Percentiles rank a stretch among this genome's conserved stretches.
Evolutionary conservation across 495 filamentous ascomycete genomes (phyloP).

Genomic region (Tuber magnatum): DNA sequence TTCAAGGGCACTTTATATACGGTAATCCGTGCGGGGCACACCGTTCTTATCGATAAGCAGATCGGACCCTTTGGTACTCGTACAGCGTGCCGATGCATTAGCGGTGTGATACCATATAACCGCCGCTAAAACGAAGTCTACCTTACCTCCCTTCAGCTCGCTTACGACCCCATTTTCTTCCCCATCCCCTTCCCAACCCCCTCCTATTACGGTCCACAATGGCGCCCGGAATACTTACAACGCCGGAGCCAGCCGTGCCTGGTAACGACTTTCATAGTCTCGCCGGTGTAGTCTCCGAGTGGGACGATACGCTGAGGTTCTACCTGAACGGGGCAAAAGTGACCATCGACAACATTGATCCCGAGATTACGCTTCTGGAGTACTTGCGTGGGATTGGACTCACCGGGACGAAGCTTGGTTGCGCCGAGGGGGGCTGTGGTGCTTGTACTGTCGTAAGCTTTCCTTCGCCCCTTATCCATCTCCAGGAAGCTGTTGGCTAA

Average conservation of each 20-base stretch:
- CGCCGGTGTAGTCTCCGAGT: constrained; percentile 54
- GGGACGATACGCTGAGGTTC: constrained; percentile 67
- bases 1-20: neutral
- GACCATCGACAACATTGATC: constrained; percentile 67
- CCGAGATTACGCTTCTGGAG: constrained; percentile 86
- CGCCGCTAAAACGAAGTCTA: neutral
- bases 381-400: constrained; percentile 85
- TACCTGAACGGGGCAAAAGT: constrained; percentile 95
- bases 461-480: neutral
- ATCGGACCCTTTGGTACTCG: neutral
- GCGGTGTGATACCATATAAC: neutral
- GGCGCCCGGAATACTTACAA: constrained; percentile 54
- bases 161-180: neutral
- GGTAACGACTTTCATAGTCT: constrained; percentile 47
- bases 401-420: constrained; percentile 69
- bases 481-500: neutral
- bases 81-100: neutral
- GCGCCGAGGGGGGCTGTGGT: constrained; percentile 92
- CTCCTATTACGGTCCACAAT: constrained; percentile 42
- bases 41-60: neutral
- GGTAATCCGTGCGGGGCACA: neutral
- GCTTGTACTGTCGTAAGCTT: constrained; percentile 80
- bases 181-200: neutral
- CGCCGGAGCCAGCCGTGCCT: constrained; percentile 47
- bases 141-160: neutral